Conservation (phyloP, 768 basidiomycete genomes). For the Rossbeevera mucosa region DNA sequence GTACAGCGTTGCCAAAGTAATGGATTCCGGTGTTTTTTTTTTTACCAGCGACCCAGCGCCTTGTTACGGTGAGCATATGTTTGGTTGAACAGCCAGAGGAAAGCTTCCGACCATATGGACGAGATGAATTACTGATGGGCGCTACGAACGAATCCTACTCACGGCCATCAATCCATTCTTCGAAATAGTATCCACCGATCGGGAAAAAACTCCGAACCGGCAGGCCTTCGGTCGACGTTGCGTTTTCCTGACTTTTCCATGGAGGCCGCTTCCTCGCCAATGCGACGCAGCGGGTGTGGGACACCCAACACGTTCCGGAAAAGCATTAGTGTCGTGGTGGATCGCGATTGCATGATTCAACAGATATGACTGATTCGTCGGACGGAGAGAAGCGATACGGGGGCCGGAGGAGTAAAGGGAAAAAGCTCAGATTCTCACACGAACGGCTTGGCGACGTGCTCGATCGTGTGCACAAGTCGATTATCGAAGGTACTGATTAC, state of each 20-base stretch:
- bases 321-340: too few relatives aligned
- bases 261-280: background rate
- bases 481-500: too few relatives aligned
- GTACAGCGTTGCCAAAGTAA: conserved; percentile 16
- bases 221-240: background rate
- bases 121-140: background rate
- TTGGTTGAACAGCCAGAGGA: too few relatives aligned
- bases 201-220: background rate
- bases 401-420: background rate
- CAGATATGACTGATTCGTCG: background rate
- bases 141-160: background rate
- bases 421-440: background rate
- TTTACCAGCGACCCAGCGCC: background rate
- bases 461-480: background rate
- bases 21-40: conserved; percentile 1
- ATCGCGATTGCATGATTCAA: background rate
- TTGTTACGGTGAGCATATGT: background rate
- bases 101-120: background rate
- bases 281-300: too few relatives aligned
- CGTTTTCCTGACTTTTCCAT: background rate
- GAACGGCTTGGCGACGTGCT: background rate
- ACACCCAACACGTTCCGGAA: too few relatives aligned
- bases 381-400: background rate
- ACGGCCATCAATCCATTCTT: background rate
- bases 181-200: background rate